Evolutionary conservation across 106 monocot species (phyloP), one percentile per base, ranked within the genome.

Genomic region (Acanthochlamys bracteata): DNA sequence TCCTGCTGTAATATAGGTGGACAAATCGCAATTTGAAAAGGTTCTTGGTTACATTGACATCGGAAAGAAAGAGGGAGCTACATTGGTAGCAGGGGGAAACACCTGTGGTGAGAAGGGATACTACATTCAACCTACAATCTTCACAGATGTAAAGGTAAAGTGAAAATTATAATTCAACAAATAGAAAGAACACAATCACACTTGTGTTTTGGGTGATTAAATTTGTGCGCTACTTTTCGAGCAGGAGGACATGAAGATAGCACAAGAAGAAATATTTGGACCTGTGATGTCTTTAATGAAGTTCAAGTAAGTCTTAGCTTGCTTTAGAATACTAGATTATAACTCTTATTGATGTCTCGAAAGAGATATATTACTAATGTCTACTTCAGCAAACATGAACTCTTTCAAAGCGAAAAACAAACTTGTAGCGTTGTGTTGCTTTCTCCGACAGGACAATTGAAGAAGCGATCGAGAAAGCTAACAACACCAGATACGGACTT

Each of bases 71-170:
- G 90, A 90, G 24, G 87, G 84, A 27, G 87, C 86, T 2, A 89
- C 78, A 4, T 21, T 96, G 52, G 66, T 90, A 0, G 83, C 84
- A 14, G 95, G 95, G 60, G 95, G 95, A 56, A 84, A 80, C 57
- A 43, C 82, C 20, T 76, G 70, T 53, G 80, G 86, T 2, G 82
- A 79, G 7, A 85, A 76, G 63, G 95, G 95, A 10, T 84, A 82
- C 71, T 90, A 82, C 69, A 76, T 95, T 39, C 74, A 95, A 60
- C 95, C 95, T 24, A 95, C 95, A n/a, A 84, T 95, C 41, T 95
- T 95, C 64, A 71, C 71, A 22, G 86, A 95, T 78, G 90, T 95
- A 57, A 84, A 90, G 84, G 94, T 94, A 76, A 14, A 52, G 40
- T 23, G 0, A 7, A 43, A 43, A 43, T 13, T 43, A 8, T 43